phyloP scores from a whole-genome alignment of 108 stramenopile species.

The Schizochytrium sp. region DNA sequence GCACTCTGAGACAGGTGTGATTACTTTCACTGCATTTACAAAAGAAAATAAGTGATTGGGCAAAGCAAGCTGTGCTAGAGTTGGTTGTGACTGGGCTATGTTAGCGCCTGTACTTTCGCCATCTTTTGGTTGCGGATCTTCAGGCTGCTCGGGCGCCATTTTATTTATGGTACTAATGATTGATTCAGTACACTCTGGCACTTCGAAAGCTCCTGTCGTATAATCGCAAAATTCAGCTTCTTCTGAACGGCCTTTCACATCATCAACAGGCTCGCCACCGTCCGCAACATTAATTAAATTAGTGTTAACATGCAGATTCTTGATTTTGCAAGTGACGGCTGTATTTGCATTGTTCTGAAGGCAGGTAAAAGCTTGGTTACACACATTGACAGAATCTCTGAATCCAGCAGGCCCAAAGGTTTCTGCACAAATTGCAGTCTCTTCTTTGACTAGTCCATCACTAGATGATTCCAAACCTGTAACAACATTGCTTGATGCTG shows the following conservation, averaged over 20 bases:
- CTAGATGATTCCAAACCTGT: no score
- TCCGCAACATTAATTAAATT: neutral
- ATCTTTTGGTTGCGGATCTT: no score
- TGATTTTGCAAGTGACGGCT: no score
- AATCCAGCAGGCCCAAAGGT: no score
- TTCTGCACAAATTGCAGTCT: no score
- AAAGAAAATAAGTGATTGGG: neutral
- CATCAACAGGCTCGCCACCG: neutral
- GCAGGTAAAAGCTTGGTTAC: no score
- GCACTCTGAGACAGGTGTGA: neutral
- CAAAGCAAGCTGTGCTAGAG: neutral
- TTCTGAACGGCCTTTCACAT: neutral
- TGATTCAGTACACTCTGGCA: neutral
- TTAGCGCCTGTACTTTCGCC: no score
- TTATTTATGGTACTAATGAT: neutral
- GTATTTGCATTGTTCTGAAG: no score
- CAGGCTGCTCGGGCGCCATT: neutral
- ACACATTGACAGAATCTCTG: no score
- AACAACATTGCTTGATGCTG: no score
- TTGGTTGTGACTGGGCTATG: no score
- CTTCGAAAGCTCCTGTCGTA: neutral
- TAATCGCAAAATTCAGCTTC: neutral
- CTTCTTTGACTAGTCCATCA: no score
- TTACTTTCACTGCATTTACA: neutral
- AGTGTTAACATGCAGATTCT: neutral